phyloP scores from a whole-genome alignment of 2,329 filamentous ascomycete genomes.

The Aspergillus sp. region DNA sequence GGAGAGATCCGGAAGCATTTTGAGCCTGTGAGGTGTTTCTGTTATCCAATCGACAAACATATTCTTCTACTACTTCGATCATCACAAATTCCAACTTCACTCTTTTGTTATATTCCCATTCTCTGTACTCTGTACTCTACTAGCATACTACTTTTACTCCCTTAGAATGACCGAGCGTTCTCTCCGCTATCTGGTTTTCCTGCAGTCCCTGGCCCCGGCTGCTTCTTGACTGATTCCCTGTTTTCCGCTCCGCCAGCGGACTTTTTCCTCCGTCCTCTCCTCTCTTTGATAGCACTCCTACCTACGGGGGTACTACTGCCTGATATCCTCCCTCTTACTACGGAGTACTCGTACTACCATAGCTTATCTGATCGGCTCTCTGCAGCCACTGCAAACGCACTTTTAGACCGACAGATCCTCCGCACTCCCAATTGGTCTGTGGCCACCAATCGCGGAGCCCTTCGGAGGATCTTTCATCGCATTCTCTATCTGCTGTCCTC shows the following conservation, averaged over 20 bases:
- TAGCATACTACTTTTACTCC: neutral
- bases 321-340: neutral
- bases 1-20: conserved; percentile 10
- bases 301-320: neutral
- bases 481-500: conserved; percentile 6
- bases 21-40: conserved; percentile 8
- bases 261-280: neutral
- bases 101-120: too few species aligned
- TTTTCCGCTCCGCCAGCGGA: neutral
- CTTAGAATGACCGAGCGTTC: conserved; percentile 25
- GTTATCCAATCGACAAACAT: conserved; percentile 5
- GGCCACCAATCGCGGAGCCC: neutral
- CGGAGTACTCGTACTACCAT: neutral
- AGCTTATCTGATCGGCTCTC: too few species aligned
- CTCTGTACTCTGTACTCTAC: neutral
- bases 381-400: too few species aligned
- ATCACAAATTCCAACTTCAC: too few species aligned
- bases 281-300: neutral
- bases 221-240: neutral
- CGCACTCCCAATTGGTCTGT: neutral
- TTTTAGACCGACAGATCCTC: neutral
- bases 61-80: neutral
- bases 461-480: conserved; percentile 2
- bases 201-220: conserved; percentile 19
- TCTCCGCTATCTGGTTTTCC: conserved; percentile 21